Evolutionary conservation across 169 alveolate genomes (phyloP).

Genomic region (Babesia ovata): DNA sequence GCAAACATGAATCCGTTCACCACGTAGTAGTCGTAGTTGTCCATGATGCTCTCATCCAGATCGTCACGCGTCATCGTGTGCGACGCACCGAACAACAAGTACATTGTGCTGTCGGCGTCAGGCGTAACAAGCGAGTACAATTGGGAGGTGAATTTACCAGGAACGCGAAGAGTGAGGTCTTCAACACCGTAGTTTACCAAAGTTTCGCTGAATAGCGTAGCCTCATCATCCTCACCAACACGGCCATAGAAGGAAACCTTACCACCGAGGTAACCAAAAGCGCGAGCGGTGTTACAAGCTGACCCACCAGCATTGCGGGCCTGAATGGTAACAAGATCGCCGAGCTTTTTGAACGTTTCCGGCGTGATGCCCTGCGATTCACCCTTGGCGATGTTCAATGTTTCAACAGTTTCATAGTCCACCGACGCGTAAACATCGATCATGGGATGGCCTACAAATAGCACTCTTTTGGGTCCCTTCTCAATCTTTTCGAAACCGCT

Average conservation of each 20-base stretch:
- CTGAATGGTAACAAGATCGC: neutral
- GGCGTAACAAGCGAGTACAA: constrained; percentile 12
- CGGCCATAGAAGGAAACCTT: neutral
- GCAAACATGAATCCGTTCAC: constrained; percentile 13
- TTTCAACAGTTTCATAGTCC: neutral
- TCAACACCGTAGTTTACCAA: neutral
- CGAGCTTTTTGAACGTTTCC: neutral
- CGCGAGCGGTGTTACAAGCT: constrained; percentile 6
- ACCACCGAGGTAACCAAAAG: constrained; percentile 14
- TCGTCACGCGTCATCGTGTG: neutral
- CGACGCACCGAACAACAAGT: constrained; percentile 16
- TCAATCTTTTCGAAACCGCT: constrained; percentile 1
- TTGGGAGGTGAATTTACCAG: neutral
- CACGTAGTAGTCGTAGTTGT: neutral
- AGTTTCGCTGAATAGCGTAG: neutral
- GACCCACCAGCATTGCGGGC: constrained; percentile 9
- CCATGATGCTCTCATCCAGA: neutral
- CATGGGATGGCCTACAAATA: constrained; percentile 12
- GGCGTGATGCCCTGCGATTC: constrained; percentile 1
- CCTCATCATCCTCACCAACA: constrained; percentile 5
- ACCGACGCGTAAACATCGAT: neutral
- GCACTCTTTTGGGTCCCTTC: neutral
- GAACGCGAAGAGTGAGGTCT: neutral
- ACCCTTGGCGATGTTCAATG: neutral
- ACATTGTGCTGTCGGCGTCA: constrained; percentile 22